Conservation (phyloP, 1,139 yeast genomes). For the Candida tropicalis region DNA sequence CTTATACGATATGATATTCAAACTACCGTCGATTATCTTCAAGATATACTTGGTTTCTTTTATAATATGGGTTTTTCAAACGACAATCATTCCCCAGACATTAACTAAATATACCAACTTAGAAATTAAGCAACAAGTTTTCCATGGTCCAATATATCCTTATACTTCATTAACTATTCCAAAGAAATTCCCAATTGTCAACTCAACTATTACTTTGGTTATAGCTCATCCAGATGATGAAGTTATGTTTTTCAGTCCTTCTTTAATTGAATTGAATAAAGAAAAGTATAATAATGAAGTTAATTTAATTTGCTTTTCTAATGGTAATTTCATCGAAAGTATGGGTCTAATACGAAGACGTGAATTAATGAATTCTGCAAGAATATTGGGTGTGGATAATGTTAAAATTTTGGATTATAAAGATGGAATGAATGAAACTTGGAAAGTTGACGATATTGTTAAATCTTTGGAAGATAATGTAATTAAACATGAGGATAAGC, state of each 20-base stretch:
- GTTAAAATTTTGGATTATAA: slow-evolving; percentile 56
- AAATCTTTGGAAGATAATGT: slow-evolving; percentile 25
- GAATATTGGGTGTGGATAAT: slow-evolving; percentile 56
- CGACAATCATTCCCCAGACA: slow-evolving; percentile 45
- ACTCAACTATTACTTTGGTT: slow-evolving; percentile 51
- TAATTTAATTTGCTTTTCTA: slow-evolving; percentile 69
- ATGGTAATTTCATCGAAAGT: slow-evolving; percentile 68
- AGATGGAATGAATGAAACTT: slow-evolving; percentile 73
- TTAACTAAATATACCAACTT: slow-evolving; percentile 31
- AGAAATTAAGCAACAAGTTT: slow-evolving; percentile 30
- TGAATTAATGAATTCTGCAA: slow-evolving; percentile 64
- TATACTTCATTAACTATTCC: slow-evolving; percentile 42
- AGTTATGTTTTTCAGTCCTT: slow-evolving; percentile 94
- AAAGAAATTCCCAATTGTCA: slow-evolving; percentile 35
- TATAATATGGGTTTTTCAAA: slow-evolving; percentile 39
- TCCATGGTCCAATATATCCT: slow-evolving; percentile 30
- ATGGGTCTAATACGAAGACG: slow-evolving; percentile 61
- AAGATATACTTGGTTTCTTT: slow-evolving; percentile 26
- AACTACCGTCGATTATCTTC: slow-evolving; percentile 21
- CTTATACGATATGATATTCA: slow-evolving; percentile 15
- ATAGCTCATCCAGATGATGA: slow-evolving; percentile 99
- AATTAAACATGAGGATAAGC: slow-evolving; percentile 6
- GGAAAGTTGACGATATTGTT: slow-evolving; percentile 58
- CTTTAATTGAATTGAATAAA: slow-evolving; percentile 58
- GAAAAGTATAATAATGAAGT: slow-evolving; percentile 52